Evolutionary conservation across 495 filamentous ascomycete genomes (phyloP), one percentile per base, ranked within the genome.

Genomic region (Neurospora sp.): DNA sequence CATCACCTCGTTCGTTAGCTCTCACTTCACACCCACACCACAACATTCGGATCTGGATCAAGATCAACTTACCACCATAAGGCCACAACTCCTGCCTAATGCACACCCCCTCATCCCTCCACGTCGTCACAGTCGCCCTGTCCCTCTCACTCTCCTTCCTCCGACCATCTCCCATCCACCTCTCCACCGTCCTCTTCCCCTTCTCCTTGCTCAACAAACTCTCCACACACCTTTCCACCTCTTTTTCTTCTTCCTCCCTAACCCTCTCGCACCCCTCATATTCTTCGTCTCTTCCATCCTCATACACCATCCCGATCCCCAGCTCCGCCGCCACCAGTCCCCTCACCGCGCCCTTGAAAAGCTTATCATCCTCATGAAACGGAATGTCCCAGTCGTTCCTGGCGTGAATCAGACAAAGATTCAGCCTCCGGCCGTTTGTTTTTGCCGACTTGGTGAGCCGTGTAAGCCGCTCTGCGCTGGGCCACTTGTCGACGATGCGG

Each of bases 361-460:
- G 78, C 77, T 71, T 79, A 76, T 92, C 88, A 80, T 82, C 89
- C 81, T 86, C 86, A 72, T 76, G 82, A 81, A 86, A 92, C 0
- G 92, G 90, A 76, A 96, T 95, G 72, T 95, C 92, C 62, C 83
- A 84, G 80, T 96, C 93, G 76, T 95, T 88, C 71, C 83, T 85
- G 18, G 93, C 89, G 78, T 95, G 93, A 12, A 96, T 85, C 27
- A 96, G 81, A n/a, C 85, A 86, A n/a, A 96, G 81, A 71, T 90
- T 86, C 18, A 94, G 74, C 31, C 83, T 85, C 4, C 79, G 77
- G 0, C 48, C 69, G 11, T 77, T 59, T 72, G 83, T 85, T 41
- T 83, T 84, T 0, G 87, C 86, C 37, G 86, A 83, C 37, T 75
- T 77, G 2, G 86, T 84, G 2, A 87, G 71, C 6, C 79, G 81